Base-by-base conservation (phyloP, 164 flowering plant species). In the Protea cynaroides region DNA sequence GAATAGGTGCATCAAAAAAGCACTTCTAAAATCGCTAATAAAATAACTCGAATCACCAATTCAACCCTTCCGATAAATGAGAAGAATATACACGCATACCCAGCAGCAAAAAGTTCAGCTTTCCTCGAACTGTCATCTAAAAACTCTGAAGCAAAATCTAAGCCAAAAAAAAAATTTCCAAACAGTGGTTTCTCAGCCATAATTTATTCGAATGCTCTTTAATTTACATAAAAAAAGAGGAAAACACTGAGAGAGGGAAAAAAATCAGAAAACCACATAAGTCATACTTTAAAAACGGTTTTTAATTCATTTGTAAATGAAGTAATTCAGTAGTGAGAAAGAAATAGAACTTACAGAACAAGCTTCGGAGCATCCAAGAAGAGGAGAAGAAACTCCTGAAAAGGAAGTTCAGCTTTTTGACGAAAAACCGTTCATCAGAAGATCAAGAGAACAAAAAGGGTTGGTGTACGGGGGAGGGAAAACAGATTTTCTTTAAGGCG, bases 281-380 rank as follows among this genome's bases (percentile, higher is more conserved):
- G 18, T 1, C 0, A 23, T 64, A 22, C 7, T 37, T 2, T 4
- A 37, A 24, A 43, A 29, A 5, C 34, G 5, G 5, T 5, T 29
- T 29, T 3, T 29, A 29, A 29, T 29, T 29, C 34, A 29, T 29
- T 29, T 29, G 34, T 29, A 5, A 56, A 56, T 38, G 54, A 29
- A 47, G 54, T 8, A 40, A 18, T 15, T 1, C 36, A 55, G 23
- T 7, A 49, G 17, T 7, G 21, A 8, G 4, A 29, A 56, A 17
- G 21, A 22, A 43, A 29, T 25, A 29, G 11, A 65, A 29, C 69
- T 49, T 58, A 58, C 69, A 29, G 56, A 34, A 25, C 36, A 43
- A 44, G 69, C 36, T 60, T 54, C 13, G 15, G 55, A 67, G 59
- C 59, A 67, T 24, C 65, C 18, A 37, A 67, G 43, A 38, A 21